Percentiles rank a stretch among this genome's conserved stretches.
Evolutionary conservation across 495 filamentous ascomycete species (phyloP).

Genomic region (Podospora pseudoanserina): DNA sequence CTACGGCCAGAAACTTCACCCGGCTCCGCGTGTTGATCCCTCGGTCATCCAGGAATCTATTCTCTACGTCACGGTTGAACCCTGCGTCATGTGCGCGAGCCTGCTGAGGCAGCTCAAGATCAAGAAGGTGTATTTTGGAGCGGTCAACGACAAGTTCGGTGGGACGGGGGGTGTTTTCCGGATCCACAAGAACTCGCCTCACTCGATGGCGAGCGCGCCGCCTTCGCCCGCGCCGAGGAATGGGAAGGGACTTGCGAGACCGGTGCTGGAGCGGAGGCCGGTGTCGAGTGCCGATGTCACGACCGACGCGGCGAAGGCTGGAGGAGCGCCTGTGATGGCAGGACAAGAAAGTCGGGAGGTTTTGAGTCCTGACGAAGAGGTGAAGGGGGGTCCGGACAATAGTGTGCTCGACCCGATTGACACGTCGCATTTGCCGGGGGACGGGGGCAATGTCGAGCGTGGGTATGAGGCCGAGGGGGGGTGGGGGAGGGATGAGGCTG

Average conservation of each 20-base stretch:
- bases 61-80: constrained; percentile 95
- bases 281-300: constrained; percentile 15
- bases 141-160: constrained; percentile 91
- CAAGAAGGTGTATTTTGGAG: constrained; percentile 86
- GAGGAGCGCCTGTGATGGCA: constrained; percentile 2
- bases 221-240: constrained; percentile 29
- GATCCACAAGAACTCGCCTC: constrained; percentile 69
- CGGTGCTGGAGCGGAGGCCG: constrained; percentile 24
- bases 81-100: constrained; percentile 98
- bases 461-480: constrained; percentile 77
- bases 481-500: constrained; percentile 79
- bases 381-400: constrained; percentile 3
- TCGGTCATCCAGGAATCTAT: constrained; percentile 65
- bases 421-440: constrained; percentile 25
- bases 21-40: constrained; percentile 40
- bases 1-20: constrained; percentile 50
- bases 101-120: constrained; percentile 79
- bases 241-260: constrained; percentile 31
- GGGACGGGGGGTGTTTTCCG: constrained; percentile 88
- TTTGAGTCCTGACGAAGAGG: constrained; percentile 1
- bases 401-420: constrained; percentile 13
- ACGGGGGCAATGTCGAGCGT: constrained; percentile 57
- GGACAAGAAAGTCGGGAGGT: constrained; percentile 6
- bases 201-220: constrained; percentile 25
- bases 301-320: constrained; percentile 1